phyloP scores from a whole-genome alignment of 2,329 filamentous ascomycete species.

The Eutypa lata region DNA sequence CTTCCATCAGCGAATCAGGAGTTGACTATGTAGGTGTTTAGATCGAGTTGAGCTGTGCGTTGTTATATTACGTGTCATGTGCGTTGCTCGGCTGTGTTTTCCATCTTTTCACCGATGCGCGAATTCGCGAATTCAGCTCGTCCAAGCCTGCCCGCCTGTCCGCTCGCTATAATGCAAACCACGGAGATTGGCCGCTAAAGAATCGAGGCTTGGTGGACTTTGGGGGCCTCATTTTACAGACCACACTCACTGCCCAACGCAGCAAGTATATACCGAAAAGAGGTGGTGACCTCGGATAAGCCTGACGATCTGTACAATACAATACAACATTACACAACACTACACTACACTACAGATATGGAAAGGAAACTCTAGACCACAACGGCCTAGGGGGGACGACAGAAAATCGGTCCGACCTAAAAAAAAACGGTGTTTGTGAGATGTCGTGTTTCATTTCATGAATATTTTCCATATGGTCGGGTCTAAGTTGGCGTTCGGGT shows the following conservation, averaged over 20 bases:
- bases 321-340: not conserved
- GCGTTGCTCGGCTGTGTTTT: not conserved
- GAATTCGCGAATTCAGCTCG: not conserved
- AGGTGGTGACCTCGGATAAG: not conserved
- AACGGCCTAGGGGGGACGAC: not conserved
- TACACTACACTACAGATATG: too few species aligned
- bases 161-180: not conserved
- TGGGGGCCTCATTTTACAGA: not conserved
- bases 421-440: too few species aligned
- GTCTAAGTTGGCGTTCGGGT: too few species aligned
- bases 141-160: not conserved
- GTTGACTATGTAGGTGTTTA: not conserved
- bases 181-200: not conserved
- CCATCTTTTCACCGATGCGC: not conserved
- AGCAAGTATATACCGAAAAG: not conserved
- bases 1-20: not conserved
- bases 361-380: not conserved
- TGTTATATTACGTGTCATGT: not conserved
- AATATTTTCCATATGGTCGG: too few species aligned
- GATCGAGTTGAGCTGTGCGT: not conserved
- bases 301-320: not conserved
- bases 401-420: not conserved
- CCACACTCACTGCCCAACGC: not conserved
- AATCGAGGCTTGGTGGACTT: not conserved
- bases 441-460: too few species aligned